These are phyloP conservation scores for Fusarium abutilonis DNA, from an alignment of 2,329 filamentous ascomycete species.

Conservation along the genomic window DNA sequence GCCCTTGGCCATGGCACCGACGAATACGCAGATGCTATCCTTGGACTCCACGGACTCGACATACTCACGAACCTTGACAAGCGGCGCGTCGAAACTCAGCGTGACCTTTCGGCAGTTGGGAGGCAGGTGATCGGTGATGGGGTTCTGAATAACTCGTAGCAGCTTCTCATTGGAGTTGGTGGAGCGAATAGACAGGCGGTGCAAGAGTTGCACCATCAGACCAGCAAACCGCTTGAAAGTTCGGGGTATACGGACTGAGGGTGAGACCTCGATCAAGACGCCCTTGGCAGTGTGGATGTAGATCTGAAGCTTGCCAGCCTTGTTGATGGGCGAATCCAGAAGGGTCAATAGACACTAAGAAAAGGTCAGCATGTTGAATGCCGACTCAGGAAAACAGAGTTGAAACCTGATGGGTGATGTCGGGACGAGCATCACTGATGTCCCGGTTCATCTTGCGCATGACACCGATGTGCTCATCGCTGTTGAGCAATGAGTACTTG, in stretches of 20 bases:
- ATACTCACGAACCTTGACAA: constrained; percentile 90
- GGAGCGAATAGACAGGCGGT: constrained; percentile 93
- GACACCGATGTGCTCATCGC: constrained; percentile 97
- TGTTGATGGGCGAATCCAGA: constrained; percentile 98
- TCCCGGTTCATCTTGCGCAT: constrained; percentile 99
- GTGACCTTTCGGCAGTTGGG: constrained; percentile 98
- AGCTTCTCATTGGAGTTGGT: constrained; percentile 98
- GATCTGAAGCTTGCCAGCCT: constrained; percentile 95
- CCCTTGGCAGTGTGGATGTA: constrained; percentile 99
- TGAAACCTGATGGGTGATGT: constrained; percentile 96
- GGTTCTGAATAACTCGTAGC: constrained; percentile 96
- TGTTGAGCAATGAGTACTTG: constrained; percentile 97
- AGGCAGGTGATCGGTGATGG: constrained; percentile 95
- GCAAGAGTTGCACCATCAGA: constrained; percentile 97
- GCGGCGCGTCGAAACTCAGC: constrained; percentile 88
- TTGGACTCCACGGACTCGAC: constrained; percentile 79
- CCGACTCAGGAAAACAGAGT: constrained; percentile 46
- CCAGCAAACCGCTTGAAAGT: constrained; percentile 99
- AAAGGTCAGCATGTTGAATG: constrained; percentile 59
- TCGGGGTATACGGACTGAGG: constrained; percentile 95
- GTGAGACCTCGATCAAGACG: constrained; percentile 96
- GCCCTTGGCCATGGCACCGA: constrained; percentile 98
- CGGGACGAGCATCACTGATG: constrained; percentile 95
- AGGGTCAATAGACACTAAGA: constrained; percentile 92
- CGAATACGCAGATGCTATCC: constrained; percentile 97